Base-by-base conservation (phyloP, 2,329 filamentous ascomycete species). In the Nectriaceae sp. region DNA sequence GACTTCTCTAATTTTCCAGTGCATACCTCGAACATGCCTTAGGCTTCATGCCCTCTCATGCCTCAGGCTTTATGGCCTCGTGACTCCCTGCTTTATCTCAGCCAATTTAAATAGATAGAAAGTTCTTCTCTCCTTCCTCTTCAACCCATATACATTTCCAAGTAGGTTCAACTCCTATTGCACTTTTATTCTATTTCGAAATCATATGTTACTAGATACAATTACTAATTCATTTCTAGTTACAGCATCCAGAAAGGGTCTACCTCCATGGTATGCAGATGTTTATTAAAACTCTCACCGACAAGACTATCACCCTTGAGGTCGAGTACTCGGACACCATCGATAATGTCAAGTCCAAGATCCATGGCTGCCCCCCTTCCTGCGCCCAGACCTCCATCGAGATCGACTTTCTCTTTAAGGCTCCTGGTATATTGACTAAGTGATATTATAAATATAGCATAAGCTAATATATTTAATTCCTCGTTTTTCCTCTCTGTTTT, bases 291-390 rank as follows among this genome's bases (percentile, higher is more conserved):
- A 96, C 91, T 64, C 83, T 96, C 66, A 96, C 92, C 74, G 91
- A 91, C 66, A 72, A 73, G 70, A 72, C 69, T 55, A 72, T 73
- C 61, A 73, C 70, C 48, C 68, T 72, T 35, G 78, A 95, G 76
- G 90, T 96, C 5, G 90, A 96, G 72, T 91, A 87, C 0, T 89
- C 84, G 2, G 92, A 96, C 66, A 96, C 92, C 42, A 96, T 96
- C 73, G 92, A 96, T 78, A 96, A 97, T 55, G 93, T 97, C 26
- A 97, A 97, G 86, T 85, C 82, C 41, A 97, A 97, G 84, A 97
- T 97, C 42, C 93, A 97, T 74, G 93, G 97, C 68, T n/a, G n/a
- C n/a, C n/a, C n/a, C n/a, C n/a, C n/a, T n/a, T n/a, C n/a, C n/a
- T n/a, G n/a, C n/a, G n/a, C n/a, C n/a, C n/a, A n/a, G n/a, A n/a